Percentiles rank a stretch among this genome's conserved stretches.
Conservation (phyloP, 768 basidiomycete species). For the Scleroderma citrinum region DNA sequence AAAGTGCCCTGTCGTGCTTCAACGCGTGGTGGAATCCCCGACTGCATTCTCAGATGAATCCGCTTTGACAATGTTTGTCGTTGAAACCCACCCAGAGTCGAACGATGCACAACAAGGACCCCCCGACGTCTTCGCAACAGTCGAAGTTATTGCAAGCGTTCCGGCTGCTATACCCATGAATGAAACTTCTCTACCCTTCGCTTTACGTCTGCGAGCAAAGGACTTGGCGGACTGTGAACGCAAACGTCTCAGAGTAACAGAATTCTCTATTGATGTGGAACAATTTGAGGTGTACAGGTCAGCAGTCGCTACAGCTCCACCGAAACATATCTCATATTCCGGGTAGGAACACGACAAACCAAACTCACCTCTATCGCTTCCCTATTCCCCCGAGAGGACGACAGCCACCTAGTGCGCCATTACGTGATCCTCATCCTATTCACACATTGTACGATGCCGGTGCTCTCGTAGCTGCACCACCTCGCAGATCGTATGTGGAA, state of each 20-base stretch:
- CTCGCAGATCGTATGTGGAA: conserved; percentile 20
- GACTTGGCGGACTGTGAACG: conserved; percentile 44
- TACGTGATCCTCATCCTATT: conserved; percentile 49
- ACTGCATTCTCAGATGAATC: conserved; percentile 26
- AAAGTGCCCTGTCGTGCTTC: conserved; percentile 39
- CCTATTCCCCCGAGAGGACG: conserved; percentile 49
- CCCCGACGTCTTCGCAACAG: conserved; percentile 47
- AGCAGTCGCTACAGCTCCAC: background rate
- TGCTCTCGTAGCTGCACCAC: conserved; percentile 24
- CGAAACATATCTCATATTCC: background rate
- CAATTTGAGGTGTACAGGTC: conserved; percentile 65
- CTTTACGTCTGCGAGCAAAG: conserved; percentile 55
- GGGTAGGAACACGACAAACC: conserved; percentile 37
- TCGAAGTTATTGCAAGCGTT: conserved; percentile 60
- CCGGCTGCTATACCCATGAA: conserved; percentile 49
- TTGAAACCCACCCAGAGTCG: conserved; percentile 32
- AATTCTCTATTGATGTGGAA: conserved; percentile 49
- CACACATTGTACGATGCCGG: conserved; percentile 42
- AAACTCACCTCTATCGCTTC: conserved; percentile 38
- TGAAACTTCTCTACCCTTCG: conserved; percentile 45
- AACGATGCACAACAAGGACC: conserved; percentile 35
- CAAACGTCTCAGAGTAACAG: conserved; percentile 49
- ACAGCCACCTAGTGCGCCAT: conserved; percentile 61
- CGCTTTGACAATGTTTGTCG: conserved; percentile 36
- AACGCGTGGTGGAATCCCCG: conserved; percentile 48